Evolutionary conservation across 2,329 filamentous ascomycete species (phyloP), one percentile per base, ranked within the genome.

Genomic region (Gliomastix tumulicola): DNA sequence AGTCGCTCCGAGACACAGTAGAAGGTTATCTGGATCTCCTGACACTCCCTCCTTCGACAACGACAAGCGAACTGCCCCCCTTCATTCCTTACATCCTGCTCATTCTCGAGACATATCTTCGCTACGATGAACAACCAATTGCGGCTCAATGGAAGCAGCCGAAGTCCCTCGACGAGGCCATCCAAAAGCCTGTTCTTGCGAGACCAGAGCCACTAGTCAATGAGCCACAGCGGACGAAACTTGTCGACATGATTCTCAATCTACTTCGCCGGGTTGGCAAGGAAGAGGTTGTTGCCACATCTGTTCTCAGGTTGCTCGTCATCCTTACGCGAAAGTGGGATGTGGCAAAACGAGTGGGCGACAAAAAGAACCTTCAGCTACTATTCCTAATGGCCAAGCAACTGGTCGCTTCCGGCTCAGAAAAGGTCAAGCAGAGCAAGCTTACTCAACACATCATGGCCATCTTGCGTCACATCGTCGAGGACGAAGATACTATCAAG

Each of bases 341-440:
- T 12, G 71, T 94, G 42, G 89, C 92, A 3, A 74, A 79, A 44
- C 68, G 74, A 31, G 72, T 97, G 32, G 86, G 87, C 6, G 84
- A 95, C 55, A 95, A 88, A 65, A 84, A 82, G 54, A 94, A 94
- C 49, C 70, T 98, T 34, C 86, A 92, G 53, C 77, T 88, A 20
- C 68, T 98, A 17, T 97, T 98, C 59, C 76, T 96, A 35, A 95
- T 97, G 86, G 80, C 90, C 39, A 94, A 94, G 57, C 90, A 97
- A 56, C 76, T 97, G 41, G 82, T 87, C 16, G 85, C 84, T 19
- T 74, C 80, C 21, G 84, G 85, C 7, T 85, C 88, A 21, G 76
- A 84, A 37, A 82, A 82, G 37, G 73, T 98, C 9, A 70, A 65
- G 42, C 68, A 72, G 28, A 68, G 65, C 3, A 66, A 65, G 36